phyloP scores from a whole-genome alignment of 176 grass and related monocot genomes.

The Carex littledalei region DNA sequence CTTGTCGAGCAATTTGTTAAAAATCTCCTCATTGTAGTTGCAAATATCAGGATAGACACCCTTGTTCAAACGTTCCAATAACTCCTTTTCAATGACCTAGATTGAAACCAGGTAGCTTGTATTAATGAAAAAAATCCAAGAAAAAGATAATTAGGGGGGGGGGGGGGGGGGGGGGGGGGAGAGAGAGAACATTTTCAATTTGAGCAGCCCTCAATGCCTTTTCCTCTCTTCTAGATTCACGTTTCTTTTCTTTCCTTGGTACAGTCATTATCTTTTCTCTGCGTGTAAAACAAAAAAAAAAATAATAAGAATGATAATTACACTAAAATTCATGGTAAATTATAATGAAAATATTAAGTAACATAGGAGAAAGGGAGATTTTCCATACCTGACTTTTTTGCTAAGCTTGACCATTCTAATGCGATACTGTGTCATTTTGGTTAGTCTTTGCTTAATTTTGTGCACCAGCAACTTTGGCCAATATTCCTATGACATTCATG shows the following conservation, averaged over 20 bases:
- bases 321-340: slow-evolving; percentile 1
- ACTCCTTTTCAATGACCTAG: slow-evolving; percentile 84
- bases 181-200: slow-evolving; percentile 65
- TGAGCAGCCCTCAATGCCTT: slow-evolving; percentile 81
- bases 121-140: neutral
- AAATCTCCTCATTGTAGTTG: slow-evolving; percentile 44
- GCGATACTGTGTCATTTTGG: slow-evolving; percentile 96
- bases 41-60: slow-evolving; percentile 85
- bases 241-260: slow-evolving; percentile 63
- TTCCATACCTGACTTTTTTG: slow-evolving; percentile 81
- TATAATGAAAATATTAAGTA: slow-evolving; percentile 8
- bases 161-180: neutral
- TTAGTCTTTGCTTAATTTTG: slow-evolving; percentile 90
- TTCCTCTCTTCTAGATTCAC: slow-evolving; percentile 52
- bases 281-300: neutral
- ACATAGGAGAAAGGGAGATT: neutral
- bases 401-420: slow-evolving; percentile 94
- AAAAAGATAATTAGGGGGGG: neutral
- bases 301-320: slow-evolving; percentile 17
- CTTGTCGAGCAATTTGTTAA: slow-evolving; percentile 42
- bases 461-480: slow-evolving; percentile 96
- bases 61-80: slow-evolving; percentile 77
- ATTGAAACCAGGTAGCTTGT: neutral
- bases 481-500: slow-evolving; percentile 46
- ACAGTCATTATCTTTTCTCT: slow-evolving; percentile 95